Base-by-base conservation (phyloP, 345 rosid genomes). In the Rhodamnia argentea region DNA sequence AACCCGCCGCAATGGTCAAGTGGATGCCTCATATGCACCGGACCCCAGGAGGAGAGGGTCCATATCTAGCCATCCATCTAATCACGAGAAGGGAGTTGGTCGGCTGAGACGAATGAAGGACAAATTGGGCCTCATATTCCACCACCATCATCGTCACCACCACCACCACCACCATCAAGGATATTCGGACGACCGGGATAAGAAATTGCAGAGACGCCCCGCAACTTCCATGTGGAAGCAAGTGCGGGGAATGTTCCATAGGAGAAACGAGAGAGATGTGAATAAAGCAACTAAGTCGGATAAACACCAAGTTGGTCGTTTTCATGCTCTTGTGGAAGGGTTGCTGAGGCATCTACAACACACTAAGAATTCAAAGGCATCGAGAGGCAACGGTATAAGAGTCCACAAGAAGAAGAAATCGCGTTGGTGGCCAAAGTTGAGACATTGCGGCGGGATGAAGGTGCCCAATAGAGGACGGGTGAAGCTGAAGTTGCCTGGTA, bases 121-220 rank as follows among this genome's bases (percentile, higher is more conserved):
- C 82, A 95, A 89, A 87, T 82, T 95, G n/a, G 95, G 95, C 13
- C 89, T 92, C 81, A 91, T 92, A 52, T 89, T 95, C 83, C 98
- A 91, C 59, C 98, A 94, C 60, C 94, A 93, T 8, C 44, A 93
- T 52, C 95, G 92, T 14, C 95, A 93, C 51, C 95, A 93, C 58
- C 95, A 94, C 32, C 95, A 94, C 12, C 88, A 84, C 82, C 76
- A 85, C 51, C 87, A 52, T 64, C 83, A 86, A 37, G 62, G 60
- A 6, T 24, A 84, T 42, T 42, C 18, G 12, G 87, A 83, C 10
- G 78, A 55, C 56, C 24, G 54, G 54, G 56, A 64, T 47, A 76
- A 82, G 50, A 83, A 62, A 81, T 59, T 59, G 50, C 81, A 70
- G 47, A 70, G 81, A 70, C 81, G 47, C 81, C 81, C 81, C 6